Evolutionary conservation across 2,329 filamentous ascomycete genomes (phyloP).

Genomic region (Hypoxylon sp.): DNA sequence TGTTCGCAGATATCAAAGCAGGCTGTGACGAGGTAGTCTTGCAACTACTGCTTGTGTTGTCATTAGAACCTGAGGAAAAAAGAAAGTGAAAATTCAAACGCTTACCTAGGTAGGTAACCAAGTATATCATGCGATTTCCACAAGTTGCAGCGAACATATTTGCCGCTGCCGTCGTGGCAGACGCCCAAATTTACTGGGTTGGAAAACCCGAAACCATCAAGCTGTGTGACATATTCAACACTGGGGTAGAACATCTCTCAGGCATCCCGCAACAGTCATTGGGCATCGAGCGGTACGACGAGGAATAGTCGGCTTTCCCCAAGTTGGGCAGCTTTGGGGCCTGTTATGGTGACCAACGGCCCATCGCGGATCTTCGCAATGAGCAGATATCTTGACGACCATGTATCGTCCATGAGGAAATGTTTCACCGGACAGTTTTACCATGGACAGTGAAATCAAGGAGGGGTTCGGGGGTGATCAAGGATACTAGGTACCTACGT

Average conservation of each 20-base stretch:
- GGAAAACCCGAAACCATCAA: slow-evolving; percentile 22
- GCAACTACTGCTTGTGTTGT: neutral
- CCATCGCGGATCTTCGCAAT: neutral
- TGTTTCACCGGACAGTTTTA: too few species aligned
- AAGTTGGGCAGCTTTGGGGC: neutral
- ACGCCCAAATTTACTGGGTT: slow-evolving; percentile 18
- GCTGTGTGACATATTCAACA: slow-evolving; percentile 20
- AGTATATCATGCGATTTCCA: neutral
- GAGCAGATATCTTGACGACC: neutral
- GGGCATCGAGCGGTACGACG: neutral
- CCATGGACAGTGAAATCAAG: too few species aligned
- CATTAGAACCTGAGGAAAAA: neutral
- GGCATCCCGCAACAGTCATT: too few species aligned
- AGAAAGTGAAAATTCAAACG: neutral
- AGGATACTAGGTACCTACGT: too few species aligned
- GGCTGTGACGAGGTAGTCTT: neutral
- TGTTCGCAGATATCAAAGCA: neutral
- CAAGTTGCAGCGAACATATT: neutral
- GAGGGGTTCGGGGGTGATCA: too few species aligned
- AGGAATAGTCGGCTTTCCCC: too few species aligned
- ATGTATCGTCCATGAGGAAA: neutral
- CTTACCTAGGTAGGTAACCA: neutral
- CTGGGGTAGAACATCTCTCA: slow-evolving; percentile 5
- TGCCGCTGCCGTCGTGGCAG: slow-evolving; percentile 2
- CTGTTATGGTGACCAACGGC: neutral